Base-by-base conservation (phyloP, 2,329 filamentous ascomycete genomes). In the Colletotrichum echinochloae region DNA sequence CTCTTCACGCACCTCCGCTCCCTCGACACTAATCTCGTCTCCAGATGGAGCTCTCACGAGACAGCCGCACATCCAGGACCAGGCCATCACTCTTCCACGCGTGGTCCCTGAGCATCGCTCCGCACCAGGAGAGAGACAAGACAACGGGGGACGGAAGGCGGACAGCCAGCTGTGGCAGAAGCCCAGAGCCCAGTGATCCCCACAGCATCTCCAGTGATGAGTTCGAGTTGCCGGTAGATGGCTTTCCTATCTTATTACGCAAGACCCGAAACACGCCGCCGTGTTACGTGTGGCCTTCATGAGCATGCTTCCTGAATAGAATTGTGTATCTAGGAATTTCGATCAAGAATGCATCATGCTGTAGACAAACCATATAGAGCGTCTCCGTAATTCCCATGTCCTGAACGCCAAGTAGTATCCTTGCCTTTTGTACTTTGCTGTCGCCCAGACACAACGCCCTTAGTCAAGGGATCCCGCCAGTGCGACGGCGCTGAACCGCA, bases 401-500 rank as follows among this genome's bases (percentile, higher is more conserved):
- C 68, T 12, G 33, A 67, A 67, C 68, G 59, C 59, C 68, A 9
- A 56, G 41, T 23, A 5, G 16, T 37, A 33, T 41, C 2, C 35
- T 49, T 6, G 18, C 20, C 30, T 33, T 20, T 28, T 41, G 16
- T 44, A 8, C 16, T 26, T 46, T 48, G 28, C 35, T 35, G n/a
- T 3, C 14, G 48, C 46, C 48, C 18, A 41, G 30, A 26, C 61
- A 18, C 28, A 28, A 20, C 26, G n/a, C 26, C 33, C 54, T 44
- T 78, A 88, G 71, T 88, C 86, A 70, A 87, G 65, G 51, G 84
- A 81, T 7, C 84, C 84, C 9, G 87, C 87, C 70, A 90, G 74
- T 63, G 87, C 87, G 44, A 90, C 86, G 65, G 86, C 88, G 70
- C 87, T 89, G 75, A 90, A 90, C 67, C 88, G 81, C 81, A 89